Evolutionary conservation across 495 filamentous ascomycete species (phyloP).

Genomic region (Penicillium samsonianum): DNA sequence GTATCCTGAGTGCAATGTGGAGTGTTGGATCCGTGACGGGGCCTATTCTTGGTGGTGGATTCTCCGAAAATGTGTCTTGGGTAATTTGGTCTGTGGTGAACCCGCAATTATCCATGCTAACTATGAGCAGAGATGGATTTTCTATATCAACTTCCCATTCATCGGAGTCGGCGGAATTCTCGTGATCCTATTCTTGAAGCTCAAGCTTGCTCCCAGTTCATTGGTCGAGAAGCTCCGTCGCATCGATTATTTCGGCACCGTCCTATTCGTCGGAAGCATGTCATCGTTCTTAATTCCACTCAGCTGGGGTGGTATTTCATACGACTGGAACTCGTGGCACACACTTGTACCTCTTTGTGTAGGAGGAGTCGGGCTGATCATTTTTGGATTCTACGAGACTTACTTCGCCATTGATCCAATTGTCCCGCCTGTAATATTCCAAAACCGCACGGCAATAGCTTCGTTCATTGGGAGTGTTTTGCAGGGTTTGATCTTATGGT

Average conservation of each 20-base stretch:
- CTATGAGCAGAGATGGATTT: conserved; percentile 45
- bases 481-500: conserved; percentile 54
- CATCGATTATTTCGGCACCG: conserved; percentile 62
- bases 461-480: conserved; percentile 46
- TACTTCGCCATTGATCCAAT: conserved; percentile 48
- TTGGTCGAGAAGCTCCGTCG: conserved; percentile 45
- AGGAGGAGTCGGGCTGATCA: conserved; percentile 49
- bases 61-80: conserved; percentile 66
- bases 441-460: conserved; percentile 47
- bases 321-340: conserved; percentile 49
- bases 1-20: conserved; percentile 59
- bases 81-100: conserved; percentile 24
- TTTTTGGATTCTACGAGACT: conserved; percentile 51
- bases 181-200: conserved; percentile 51
- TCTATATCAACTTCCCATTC: conserved; percentile 60
- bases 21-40: conserved; percentile 66
- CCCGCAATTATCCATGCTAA: neutral
- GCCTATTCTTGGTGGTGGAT: conserved; percentile 68
- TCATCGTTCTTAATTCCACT: conserved; percentile 52
- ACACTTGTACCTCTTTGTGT: conserved; percentile 61
- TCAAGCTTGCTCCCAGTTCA: conserved; percentile 42
- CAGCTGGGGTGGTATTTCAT: conserved; percentile 54
- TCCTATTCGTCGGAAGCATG: conserved; percentile 54
- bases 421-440: conserved; percentile 51
- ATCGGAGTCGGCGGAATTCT: conserved; percentile 48